Conservation (phyloP, 2,329 filamentous ascomycete species). For the Botrytis byssoidea region DNA sequence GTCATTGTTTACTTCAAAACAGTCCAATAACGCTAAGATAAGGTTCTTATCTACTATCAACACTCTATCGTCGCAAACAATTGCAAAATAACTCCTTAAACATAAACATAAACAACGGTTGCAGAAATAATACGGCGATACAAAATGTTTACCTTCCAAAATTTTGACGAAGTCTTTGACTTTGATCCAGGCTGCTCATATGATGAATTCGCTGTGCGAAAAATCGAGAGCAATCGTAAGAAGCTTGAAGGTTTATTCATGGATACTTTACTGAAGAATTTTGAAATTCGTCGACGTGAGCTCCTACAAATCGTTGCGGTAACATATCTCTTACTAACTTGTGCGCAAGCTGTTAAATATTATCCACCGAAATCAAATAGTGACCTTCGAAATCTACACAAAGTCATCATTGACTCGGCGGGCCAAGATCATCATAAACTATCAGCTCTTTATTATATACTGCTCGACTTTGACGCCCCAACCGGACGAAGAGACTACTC, state of each 20-base stretch:
- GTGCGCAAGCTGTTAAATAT: constrained; percentile 51
- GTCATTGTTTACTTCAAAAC: constrained; percentile 23
- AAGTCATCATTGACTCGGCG: constrained; percentile 62
- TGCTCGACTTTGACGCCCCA: constrained; percentile 66
- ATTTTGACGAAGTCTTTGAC: constrained; percentile 68
- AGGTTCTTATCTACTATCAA: constrained; percentile 24
- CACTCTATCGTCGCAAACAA: background rate
- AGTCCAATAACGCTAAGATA: constrained; percentile 29
- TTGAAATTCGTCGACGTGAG: constrained; percentile 68
- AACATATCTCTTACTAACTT: constrained; percentile 18
- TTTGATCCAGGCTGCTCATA: constrained; percentile 60
- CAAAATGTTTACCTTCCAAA: constrained; percentile 61
- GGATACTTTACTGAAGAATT: constrained; percentile 69
- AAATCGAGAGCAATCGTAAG: constrained; percentile 66
- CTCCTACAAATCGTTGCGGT: constrained; percentile 18
- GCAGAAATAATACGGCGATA: background rate
- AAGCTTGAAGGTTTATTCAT: constrained; percentile 73
- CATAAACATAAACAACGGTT: constrained; percentile 1
- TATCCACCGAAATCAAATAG: constrained; percentile 74
- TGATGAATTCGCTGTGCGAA: constrained; percentile 57
- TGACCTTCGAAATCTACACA: constrained; percentile 67
- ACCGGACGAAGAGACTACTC: constrained; percentile 46
- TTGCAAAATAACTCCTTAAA: constrained; percentile 8
- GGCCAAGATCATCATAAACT: constrained; percentile 75
- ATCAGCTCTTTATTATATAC: constrained; percentile 78